A percentile compares a stretch with the other conserved stretches of the same genome.
Conservation (phyloP, 139 green algal genomes). For the Micractinium sp. region DNA sequence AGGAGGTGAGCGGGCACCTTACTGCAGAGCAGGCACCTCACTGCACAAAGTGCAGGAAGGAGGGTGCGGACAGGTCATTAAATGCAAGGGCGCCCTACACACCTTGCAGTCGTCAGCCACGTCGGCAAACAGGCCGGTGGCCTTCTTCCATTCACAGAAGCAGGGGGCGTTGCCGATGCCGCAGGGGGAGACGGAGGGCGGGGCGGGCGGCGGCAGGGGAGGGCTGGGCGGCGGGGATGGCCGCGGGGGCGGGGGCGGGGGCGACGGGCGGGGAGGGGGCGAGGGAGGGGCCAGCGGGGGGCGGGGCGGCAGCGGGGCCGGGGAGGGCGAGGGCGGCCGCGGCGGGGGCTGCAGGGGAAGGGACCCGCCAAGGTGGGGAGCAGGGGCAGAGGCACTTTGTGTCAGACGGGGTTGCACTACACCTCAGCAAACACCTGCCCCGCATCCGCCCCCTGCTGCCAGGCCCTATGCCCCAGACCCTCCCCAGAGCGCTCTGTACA, state of each 20-base stretch:
- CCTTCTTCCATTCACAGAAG: slow-evolving; percentile 1
- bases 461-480: background rate
- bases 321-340: background rate
- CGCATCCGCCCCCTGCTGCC: background rate
- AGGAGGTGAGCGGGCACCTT: no score
- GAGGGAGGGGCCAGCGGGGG: background rate
- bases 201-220: background rate
- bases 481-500: no score
- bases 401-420: no score
- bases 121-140: background rate
- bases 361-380: no score
- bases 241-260: background rate
- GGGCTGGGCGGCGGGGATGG: background rate
- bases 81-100: no score
- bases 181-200: background rate
- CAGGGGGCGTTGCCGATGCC: background rate
- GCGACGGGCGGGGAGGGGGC: background rate
- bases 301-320: background rate
- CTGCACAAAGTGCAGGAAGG: no score
- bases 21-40: no score
- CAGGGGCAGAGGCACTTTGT: no score
- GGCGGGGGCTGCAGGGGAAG: background rate
- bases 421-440: no score
- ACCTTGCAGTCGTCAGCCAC: background rate
- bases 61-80: no score